Base-by-base conservation (phyloP, 768 basidiomycete genomes). In the Agaricus blazei region DNA sequence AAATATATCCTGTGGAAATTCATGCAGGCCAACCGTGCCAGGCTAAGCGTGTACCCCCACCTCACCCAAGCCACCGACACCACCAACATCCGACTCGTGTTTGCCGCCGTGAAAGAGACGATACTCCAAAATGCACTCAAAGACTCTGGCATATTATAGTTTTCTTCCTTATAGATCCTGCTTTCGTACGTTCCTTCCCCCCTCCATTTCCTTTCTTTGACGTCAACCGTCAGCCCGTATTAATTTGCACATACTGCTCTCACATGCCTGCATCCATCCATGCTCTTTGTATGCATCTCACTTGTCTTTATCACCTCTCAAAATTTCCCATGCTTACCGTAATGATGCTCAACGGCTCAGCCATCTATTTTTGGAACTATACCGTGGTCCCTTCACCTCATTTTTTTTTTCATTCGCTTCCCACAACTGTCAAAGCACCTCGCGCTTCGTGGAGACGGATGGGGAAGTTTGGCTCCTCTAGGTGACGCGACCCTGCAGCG, bases 1-100 rank as follows among this genome's bases (percentile, higher is more conserved):
- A 93, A 94, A 62, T 96, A 92, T 60, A 93, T 98, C 51, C 74
- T 98, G 37, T 97, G 93, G 94, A 75, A 89, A 63, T 98, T 96
- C 63, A 94, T 93, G 79, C 91, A 96, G 68, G 87, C 89, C 53
- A 96, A 95, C 62, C 73, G 88, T 23, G 90, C 90, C 52, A 69
- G 85, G 50, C 70, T 95, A 61, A 92, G 87, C 55, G 89, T 97
- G 19, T 81, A 90, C 68, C 84, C 86, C 24, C 87, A 89, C 76
- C 66, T 93, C 54, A 93, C 91, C 7, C 89, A 93, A 68, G 92
- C 92, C 29, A 94, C 90, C 28, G 92, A 94, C 68, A 93, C 91
- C 26, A 82, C 81, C 3, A 93, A 93, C 65, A 87, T 93, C 52
- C 72, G 79, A 49, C 73, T 93, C 1, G 89, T 93, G 15, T 93